A percentile compares a stretch with the other conserved stretches of the same genome.
Evolutionary conservation across 73 alveolate genomes (phyloP).

Genomic region (Blepharisma stoltei): DNA sequence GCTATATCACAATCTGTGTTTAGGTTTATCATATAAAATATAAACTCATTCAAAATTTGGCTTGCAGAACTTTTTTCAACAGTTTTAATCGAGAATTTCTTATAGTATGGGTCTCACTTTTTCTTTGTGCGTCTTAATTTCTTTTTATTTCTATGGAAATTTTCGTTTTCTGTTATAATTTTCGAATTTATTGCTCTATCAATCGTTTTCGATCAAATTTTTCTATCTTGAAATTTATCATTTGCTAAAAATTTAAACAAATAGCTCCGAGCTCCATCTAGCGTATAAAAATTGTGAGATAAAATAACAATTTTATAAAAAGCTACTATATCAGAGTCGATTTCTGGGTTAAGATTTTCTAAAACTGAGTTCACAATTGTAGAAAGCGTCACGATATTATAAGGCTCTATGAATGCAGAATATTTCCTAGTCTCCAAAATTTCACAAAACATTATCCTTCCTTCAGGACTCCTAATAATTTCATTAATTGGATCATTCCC

Average conservation of each 20-base stretch:
- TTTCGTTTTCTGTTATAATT: background rate
- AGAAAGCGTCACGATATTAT: background rate
- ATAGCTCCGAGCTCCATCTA: background rate
- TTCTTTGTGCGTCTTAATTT: background rate
- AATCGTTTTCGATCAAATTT: background rate
- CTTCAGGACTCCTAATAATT: background rate
- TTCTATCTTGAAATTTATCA: background rate
- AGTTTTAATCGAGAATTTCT: background rate
- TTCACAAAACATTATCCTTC: background rate
- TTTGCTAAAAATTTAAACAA: background rate
- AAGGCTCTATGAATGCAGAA: conserved; percentile 1
- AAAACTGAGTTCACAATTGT: background rate
- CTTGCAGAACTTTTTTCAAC: background rate
- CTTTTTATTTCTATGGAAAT: background rate
- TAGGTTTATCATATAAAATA: background rate
- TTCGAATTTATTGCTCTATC: background rate
- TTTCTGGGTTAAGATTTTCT: background rate
- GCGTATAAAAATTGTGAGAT: background rate
- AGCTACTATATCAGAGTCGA: background rate
- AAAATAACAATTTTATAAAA: conserved; percentile 17
- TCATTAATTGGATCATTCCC: background rate
- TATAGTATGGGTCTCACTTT: background rate
- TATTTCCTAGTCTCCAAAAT: conserved; percentile 8
- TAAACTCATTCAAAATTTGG: background rate
- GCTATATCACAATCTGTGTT: background rate